phyloP scores from a whole-genome alignment of 2,329 filamentous ascomycete genomes.

The Ophiostoma novo-ulmi region DNA sequence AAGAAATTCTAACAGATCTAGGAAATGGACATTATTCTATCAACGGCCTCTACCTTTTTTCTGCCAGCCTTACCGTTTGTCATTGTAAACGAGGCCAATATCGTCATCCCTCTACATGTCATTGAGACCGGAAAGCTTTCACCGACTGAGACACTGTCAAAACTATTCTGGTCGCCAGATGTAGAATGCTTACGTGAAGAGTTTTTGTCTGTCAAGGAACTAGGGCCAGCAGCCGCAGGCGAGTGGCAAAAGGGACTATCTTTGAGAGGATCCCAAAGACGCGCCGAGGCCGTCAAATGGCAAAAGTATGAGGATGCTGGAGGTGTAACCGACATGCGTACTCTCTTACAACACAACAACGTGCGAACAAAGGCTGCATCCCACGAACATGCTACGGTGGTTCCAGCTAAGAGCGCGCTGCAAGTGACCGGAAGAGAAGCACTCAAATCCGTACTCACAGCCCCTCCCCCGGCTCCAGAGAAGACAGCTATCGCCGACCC shows the following conservation, averaged over 20 bases:
- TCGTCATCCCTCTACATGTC: slow-evolving; percentile 54
- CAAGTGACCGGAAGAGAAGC: not conserved
- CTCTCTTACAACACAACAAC: slow-evolving; percentile 28
- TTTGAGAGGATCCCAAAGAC: slow-evolving; percentile 54
- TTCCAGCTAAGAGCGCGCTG: not conserved
- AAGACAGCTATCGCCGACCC: not conserved
- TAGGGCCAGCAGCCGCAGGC: slow-evolving; percentile 63
- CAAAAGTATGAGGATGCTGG: slow-evolving; percentile 63
- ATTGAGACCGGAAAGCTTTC: slow-evolving; percentile 49
- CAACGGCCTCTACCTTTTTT: slow-evolving; percentile 54
- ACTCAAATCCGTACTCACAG: not conserved
- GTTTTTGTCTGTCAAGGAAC: slow-evolving; percentile 57
- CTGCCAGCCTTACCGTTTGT: slow-evolving; percentile 65
- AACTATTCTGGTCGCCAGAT: slow-evolving; percentile 60
- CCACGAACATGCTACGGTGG: not conserved
- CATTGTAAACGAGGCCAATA: slow-evolving; percentile 56
- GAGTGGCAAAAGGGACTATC: slow-evolving; percentile 77
- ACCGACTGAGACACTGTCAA: slow-evolving; percentile 50
- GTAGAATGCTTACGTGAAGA: slow-evolving; percentile 58
- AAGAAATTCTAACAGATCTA: slow-evolving; percentile 36
- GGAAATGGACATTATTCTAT: slow-evolving; percentile 65
- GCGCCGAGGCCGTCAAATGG: slow-evolving; percentile 62
- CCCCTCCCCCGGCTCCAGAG: not conserved
- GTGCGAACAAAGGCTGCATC: not conserved
- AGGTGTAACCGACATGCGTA: slow-evolving; percentile 39